These are phyloP conservation scores for Ophiostoma pallidulum DNA, from an alignment of 2,329 filamentous ascomycete species.

Conservation along the genomic window DNA sequence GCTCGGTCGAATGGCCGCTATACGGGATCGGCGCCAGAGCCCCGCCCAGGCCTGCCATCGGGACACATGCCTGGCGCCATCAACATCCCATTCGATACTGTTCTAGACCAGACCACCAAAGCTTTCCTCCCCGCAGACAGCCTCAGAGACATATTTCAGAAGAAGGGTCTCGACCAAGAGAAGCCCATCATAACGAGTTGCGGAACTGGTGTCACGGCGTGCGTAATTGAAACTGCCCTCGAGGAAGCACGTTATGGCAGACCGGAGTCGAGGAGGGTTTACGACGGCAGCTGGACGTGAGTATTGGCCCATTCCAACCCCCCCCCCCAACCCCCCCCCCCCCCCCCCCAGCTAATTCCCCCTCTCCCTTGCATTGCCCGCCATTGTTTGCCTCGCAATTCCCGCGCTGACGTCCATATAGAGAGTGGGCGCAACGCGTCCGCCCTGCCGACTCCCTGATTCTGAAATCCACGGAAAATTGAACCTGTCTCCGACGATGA, in stretches of 20 bases:
- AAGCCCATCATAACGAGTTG: conserved; percentile 83
- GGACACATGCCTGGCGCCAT: conserved; percentile 88
- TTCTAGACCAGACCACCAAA: conserved; percentile 79
- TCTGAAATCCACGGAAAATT: conserved; percentile 4
- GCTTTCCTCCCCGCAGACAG: conserved; percentile 63
- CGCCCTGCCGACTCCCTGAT: conserved; percentile 16
- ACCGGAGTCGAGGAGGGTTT: conserved; percentile 60
- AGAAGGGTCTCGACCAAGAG: conserved; percentile 67
- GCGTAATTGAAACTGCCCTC: conserved; percentile 79
- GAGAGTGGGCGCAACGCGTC: conserved; percentile 19
- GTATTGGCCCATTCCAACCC: conserved; percentile 28
- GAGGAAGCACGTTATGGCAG: conserved; percentile 66
- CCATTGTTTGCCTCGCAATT: too few species aligned
- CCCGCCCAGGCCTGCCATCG: conserved; percentile 72
- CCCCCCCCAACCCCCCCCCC: too few species aligned
- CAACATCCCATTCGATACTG: conserved; percentile 67
- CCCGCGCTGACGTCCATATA: neutral
- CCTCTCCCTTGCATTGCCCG: neutral
- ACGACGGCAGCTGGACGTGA: conserved; percentile 98
- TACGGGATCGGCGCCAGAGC: conserved; percentile 75
- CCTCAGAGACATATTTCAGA: conserved; percentile 64
- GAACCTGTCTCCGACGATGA: neutral
- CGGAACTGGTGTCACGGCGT: conserved; percentile 89
- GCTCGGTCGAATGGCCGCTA: conserved; percentile 73
- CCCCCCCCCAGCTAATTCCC: too few species aligned